phyloP scores from a whole-genome alignment of 2,329 filamentous ascomycete genomes.

The Aureobasidium zeae region DNA sequence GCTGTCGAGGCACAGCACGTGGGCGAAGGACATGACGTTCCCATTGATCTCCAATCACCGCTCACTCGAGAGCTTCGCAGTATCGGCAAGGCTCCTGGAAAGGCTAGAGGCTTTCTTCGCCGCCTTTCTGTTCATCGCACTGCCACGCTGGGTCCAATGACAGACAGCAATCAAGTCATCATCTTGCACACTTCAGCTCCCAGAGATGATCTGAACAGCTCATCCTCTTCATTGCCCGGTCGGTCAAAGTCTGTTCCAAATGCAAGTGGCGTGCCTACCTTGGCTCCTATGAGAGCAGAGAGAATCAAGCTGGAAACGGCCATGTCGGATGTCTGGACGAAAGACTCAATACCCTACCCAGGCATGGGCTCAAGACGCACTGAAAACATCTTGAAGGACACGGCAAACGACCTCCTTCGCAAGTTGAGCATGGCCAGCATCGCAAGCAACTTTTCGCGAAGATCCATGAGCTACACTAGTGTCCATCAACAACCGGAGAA shows the following conservation, averaged over 20 bases:
- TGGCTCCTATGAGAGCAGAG: constrained; percentile 66
- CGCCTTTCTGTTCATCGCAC: constrained; percentile 71
- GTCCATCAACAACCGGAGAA: constrained; percentile 21
- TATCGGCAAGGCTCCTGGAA: constrained; percentile 65
- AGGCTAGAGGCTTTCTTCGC: constrained; percentile 55
- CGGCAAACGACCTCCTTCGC: constrained; percentile 78
- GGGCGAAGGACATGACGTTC: constrained; percentile 39
- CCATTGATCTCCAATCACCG: constrained; percentile 49
- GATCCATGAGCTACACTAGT: constrained; percentile 51
- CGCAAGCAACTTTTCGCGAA: constrained; percentile 63
- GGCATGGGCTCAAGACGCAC: constrained; percentile 61
- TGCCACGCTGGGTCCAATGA: constrained; percentile 61
- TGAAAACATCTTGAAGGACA: constrained; percentile 65
- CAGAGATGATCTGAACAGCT: constrained; percentile 42
- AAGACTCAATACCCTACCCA: constrained; percentile 69
- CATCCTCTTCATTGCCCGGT: constrained; percentile 43
- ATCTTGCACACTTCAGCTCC: constrained; percentile 73
- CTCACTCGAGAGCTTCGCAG: constrained; percentile 62
- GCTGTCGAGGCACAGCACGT: constrained; percentile 43
- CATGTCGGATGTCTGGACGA: constrained; percentile 74
- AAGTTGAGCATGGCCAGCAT: constrained; percentile 79
- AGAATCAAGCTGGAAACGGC: constrained; percentile 66
- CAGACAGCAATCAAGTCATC: constrained; percentile 64
- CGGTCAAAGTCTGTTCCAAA: constrained; percentile 72
- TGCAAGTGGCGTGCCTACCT: constrained; percentile 57